A percentile compares a stretch with the other conserved stretches of the same genome.
Conservation (phyloP, 768 basidiomycete genomes). For the Mycena sanguinolenta region DNA sequence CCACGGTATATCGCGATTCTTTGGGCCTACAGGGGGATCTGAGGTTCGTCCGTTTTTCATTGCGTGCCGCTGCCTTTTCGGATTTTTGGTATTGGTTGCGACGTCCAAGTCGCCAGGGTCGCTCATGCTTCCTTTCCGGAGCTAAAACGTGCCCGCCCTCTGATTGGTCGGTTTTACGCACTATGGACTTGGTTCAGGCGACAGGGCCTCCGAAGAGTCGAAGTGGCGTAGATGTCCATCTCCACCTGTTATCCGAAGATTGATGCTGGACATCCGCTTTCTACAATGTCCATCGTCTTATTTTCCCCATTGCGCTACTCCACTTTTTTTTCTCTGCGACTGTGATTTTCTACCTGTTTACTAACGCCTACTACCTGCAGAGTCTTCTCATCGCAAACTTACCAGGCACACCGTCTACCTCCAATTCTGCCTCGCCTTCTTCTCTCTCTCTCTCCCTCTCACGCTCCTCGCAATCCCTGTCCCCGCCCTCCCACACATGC, state of each 20-base stretch:
- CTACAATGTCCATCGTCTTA: too few relatives aligned
- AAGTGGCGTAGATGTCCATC: neutral
- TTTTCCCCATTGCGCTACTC: too few relatives aligned
- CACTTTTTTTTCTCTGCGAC: constrained; percentile 43
- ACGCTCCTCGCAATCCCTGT: constrained; percentile 36
- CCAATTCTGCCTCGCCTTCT: constrained; percentile 25
- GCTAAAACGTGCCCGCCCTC: neutral
- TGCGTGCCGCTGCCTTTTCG: constrained; percentile 4
- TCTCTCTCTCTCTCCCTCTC: constrained; percentile 37
- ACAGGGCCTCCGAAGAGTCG: neutral
- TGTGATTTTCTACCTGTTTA: neutral
- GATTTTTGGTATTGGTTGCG: neutral
- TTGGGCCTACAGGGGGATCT: constrained; percentile 76
- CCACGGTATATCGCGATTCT: constrained; percentile 72
- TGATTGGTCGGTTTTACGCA: neutral
- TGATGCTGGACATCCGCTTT: too few relatives aligned
- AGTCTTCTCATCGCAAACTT: constrained; percentile 43
- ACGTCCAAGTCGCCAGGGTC: too few relatives aligned
- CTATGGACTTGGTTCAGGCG: neutral
- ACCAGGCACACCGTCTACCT: constrained; percentile 16
- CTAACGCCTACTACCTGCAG: constrained; percentile 15
- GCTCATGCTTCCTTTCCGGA: neutral
- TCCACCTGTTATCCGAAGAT: too few relatives aligned
- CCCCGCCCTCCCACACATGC: constrained; percentile 37
- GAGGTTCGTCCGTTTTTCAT: constrained; percentile 62